Conservation (phyloP, 2,329 filamentous ascomycete genomes). For the Ceratocystis smalleyi region DNA sequence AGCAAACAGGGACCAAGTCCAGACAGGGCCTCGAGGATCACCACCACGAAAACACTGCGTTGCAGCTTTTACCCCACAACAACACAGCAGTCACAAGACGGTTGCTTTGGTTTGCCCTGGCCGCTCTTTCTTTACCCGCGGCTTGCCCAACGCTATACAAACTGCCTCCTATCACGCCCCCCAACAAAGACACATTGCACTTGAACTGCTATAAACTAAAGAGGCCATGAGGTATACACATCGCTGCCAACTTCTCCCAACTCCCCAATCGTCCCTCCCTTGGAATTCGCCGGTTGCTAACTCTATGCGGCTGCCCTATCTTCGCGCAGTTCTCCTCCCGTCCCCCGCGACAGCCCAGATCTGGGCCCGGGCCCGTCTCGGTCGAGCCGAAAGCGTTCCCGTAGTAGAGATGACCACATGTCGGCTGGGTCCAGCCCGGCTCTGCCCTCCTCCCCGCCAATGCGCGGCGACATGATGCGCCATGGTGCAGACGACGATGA, state of each 20-base stretch:
- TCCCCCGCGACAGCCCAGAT: constrained; percentile 13
- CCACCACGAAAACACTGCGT: not conserved
- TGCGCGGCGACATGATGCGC: constrained; percentile 45
- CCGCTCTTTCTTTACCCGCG: not conserved
- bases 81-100: not conserved
- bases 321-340: constrained; percentile 48
- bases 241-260: not conserved
- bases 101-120: not conserved
- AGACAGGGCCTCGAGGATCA: not conserved
- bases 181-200: not conserved
- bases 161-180: not conserved
- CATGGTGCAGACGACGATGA: constrained; percentile 54
- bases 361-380: constrained; percentile 32
- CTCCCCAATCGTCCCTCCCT: not conserved
- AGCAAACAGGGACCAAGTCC: not conserved
- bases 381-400: constrained; percentile 38
- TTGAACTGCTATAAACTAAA: not conserved
- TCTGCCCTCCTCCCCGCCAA: constrained; percentile 51
- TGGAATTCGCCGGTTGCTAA: not conserved
- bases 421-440: constrained; percentile 44
- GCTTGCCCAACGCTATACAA: not conserved
- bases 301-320: not conserved
- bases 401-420: constrained; percentile 35
- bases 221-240: not conserved
- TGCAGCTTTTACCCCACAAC: not conserved